Evolutionary conservation across 768 basidiomycete species (phyloP).

Genomic region (Russula emetica): DNA sequence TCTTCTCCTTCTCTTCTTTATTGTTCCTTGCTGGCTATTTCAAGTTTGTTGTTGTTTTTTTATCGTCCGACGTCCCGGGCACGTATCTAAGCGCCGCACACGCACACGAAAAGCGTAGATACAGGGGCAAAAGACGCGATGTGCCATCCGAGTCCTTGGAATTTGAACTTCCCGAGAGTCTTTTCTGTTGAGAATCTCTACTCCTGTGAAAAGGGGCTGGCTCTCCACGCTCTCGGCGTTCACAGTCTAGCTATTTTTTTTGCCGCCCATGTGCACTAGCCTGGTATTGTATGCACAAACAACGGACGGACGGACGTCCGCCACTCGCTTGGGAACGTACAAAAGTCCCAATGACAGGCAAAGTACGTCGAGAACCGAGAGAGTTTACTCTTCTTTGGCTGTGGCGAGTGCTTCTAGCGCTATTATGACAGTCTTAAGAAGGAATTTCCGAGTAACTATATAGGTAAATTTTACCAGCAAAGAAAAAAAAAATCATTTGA

Average conservation of each 20-base stretch:
- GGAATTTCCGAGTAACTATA: background rate
- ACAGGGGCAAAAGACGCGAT: conserved; percentile 1
- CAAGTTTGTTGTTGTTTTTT: background rate
- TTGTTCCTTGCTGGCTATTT: background rate
- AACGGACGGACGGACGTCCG: no score
- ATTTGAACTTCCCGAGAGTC: background rate
- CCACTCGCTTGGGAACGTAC: no score
- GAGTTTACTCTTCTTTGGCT: background rate
- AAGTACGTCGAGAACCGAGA: background rate
- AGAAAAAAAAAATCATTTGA: background rate
- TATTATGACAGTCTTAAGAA: background rate
- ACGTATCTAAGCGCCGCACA: conserved; percentile 6
- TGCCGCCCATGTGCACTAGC: background rate
- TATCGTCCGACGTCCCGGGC: background rate
- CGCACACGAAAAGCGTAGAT: background rate
- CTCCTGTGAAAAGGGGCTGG: background rate
- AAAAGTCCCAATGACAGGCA: background rate
- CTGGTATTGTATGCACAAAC: no score
- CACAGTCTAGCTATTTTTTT: background rate
- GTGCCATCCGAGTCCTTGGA: background rate
- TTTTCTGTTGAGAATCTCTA: background rate
- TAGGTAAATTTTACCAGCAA: background rate
- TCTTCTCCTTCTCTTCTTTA: background rate
- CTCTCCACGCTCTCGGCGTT: background rate
- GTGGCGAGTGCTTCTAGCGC: background rate